A percentile compares a stretch with the other conserved stretches of the same genome.
These are phyloP conservation scores for Talaromyces sp. DNA, from an alignment of 2,329 filamentous ascomycete species.

Conservation along the genomic window DNA sequence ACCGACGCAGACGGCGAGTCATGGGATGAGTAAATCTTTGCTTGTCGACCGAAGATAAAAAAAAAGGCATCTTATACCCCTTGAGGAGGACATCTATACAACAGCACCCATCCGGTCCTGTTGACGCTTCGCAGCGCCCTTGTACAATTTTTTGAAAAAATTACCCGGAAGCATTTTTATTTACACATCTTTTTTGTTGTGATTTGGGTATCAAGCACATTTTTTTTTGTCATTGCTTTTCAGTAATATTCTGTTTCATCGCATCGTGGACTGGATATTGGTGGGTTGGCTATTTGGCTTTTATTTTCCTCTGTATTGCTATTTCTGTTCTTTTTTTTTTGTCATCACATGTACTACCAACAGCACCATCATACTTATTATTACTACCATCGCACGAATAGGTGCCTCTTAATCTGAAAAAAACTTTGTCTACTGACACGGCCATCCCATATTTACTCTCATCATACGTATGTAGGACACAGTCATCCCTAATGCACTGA, in stretches of 20 bases:
- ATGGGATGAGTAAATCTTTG: constrained; percentile 25
- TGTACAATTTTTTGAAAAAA: constrained; percentile 12
- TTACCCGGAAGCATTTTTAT: neutral
- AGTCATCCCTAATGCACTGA: neutral
- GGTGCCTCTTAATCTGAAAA: constrained; percentile 8
- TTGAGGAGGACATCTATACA: constrained; percentile 8
- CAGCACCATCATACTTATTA: constrained; percentile 5
- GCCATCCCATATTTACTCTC: neutral
- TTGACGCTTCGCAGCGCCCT: constrained; percentile 7
- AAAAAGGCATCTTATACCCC: constrained; percentile 8
- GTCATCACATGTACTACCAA: constrained; percentile 7
- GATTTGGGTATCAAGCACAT: neutral
- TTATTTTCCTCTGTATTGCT: constrained; percentile 5
- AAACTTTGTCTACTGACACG: neutral
- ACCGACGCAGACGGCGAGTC: constrained; percentile 25
- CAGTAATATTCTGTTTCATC: constrained; percentile 6
- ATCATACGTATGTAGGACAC: neutral
- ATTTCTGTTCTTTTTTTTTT: neutral
- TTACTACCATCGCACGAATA: neutral
- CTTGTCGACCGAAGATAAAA: neutral
- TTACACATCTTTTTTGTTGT: neutral
- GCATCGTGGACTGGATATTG: constrained; percentile 11
- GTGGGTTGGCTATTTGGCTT: constrained; percentile 9
- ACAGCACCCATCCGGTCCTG: neutral
- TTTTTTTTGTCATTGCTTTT: neutral